Conservation (phyloP, 306 rosid species). For the Luffa acutangula region DNA sequence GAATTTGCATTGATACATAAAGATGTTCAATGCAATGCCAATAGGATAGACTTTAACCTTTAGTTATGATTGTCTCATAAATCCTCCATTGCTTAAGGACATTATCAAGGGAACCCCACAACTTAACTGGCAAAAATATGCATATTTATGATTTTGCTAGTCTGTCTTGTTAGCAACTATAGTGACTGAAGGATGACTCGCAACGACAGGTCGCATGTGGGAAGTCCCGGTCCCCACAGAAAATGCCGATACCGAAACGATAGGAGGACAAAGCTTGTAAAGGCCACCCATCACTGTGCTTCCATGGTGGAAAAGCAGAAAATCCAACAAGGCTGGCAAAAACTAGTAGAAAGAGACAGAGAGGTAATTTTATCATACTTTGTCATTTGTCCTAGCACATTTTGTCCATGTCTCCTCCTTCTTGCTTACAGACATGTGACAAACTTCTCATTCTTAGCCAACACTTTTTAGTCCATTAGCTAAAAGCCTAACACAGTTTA, state of each 20-base stretch:
- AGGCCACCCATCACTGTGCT: not conserved
- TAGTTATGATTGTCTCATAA: conserved; percentile 4
- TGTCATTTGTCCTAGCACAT: conserved; percentile 5
- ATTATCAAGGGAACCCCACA: conserved; percentile 10
- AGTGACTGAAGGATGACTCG: not conserved
- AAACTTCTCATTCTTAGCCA: conserved; percentile 10
- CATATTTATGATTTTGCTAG: conserved; percentile 7
- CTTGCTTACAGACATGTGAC: conserved; percentile 3
- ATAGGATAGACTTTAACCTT: not conserved
- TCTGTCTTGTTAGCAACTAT: conserved; percentile 2
- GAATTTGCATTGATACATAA: not conserved
- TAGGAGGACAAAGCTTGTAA: not conserved
- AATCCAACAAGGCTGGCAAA: not conserved
- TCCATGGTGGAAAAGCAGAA: conserved; percentile 6
- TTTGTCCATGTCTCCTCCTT: conserved; percentile 12
- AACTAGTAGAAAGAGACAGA: conserved; percentile 6
- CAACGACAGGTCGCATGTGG: conserved; percentile 8
- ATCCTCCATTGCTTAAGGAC: conserved; percentile 1
- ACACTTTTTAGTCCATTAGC: not conserved
- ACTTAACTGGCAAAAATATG: conserved; percentile 9
- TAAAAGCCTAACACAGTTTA: not conserved
- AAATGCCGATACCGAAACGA: not conserved
- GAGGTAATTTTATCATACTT: conserved; percentile 10
- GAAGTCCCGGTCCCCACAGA: conserved; percentile 5
- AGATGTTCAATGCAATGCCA: not conserved